Base-by-base conservation (phyloP, 1,139 yeast species). In the Kodamaea suecica region DNA sequence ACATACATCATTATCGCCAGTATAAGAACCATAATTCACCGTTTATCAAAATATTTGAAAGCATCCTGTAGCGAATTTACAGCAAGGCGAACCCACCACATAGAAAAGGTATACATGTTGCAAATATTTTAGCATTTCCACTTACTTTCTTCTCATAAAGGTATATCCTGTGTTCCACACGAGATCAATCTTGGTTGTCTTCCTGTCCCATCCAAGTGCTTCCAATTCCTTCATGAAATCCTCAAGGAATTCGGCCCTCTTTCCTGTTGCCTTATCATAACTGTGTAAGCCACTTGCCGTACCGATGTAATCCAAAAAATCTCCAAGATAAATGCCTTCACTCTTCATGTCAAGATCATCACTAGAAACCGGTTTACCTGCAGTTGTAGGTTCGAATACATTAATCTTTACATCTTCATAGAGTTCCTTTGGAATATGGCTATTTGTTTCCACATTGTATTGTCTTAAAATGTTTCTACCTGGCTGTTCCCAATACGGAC, bases 401-500 rank as follows among this genome's bases (percentile, higher is more conserved):
- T 57, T 53, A 33, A 59, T 53, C 11, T 29, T 47, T 5, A 64
- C 41, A 34, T 66, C 63, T 4, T 45, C 44, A 40, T 48, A 70
- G 20, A 57, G 38, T 2, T 50, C 53, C 1, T 29, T 8, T 0
- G 75, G 73, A 26, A 70, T 63, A 13, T 54, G 48, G 7, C 48
- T 36, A 44, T 67, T 62, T 15, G 64, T 65, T 17, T 52, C 61
- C 3, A 34, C 43, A 38, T 58, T 59, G 37, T 44, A 48, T 26
- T 61, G 39, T 37, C 55, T 57, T 34, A 69, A 45, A 24, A 66
- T 61, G 9, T 40, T 33, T 36, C 76, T 50, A 3, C 76, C 76
- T 1, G 76, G 75, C 36, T 67, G 70, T 41, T 67, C 73, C 73
- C 74, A 67, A 41, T 61, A 53, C 2, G 70, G 69, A 0, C 76